Evolutionary conservation across 257 asterid genomes (phyloP).

Genomic region (Eustoma russellianum): DNA sequence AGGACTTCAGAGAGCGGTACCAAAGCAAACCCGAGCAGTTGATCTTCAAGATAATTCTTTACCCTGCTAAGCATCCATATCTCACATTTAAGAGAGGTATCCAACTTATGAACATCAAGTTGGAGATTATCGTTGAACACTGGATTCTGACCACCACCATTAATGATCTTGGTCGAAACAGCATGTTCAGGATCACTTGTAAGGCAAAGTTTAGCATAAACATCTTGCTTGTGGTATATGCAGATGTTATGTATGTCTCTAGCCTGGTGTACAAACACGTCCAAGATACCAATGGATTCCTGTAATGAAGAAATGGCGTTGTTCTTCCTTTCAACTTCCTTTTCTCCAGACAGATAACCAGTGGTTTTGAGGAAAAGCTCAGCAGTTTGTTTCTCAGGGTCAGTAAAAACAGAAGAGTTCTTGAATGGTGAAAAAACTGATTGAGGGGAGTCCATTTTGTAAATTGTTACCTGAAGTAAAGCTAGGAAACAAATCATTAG

Average conservation of each 20-base stretch:
- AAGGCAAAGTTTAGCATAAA: slow-evolving; percentile 76
- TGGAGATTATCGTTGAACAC: slow-evolving; percentile 63
- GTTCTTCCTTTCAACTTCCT: slow-evolving; percentile 28
- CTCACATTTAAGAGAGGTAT: slow-evolving; percentile 86
- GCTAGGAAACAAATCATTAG: neutral
- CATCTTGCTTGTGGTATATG: slow-evolving; percentile 94
- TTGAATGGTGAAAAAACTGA: slow-evolving; percentile 86
- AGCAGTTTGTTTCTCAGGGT: slow-evolving; percentile 50
- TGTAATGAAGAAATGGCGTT: slow-evolving; percentile 21
- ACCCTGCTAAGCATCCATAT: slow-evolving; percentile 98
- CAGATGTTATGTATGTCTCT: slow-evolving; percentile 92
- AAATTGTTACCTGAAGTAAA: slow-evolving; percentile 31
- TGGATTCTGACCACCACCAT: slow-evolving; percentile 92
- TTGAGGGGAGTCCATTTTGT: slow-evolving; percentile 78
- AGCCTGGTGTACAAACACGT: slow-evolving; percentile 82
- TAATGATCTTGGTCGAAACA: slow-evolving; percentile 67
- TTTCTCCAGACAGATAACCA: slow-evolving; percentile 20
- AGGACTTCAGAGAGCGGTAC: slow-evolving; percentile 79
- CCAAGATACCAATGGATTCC: slow-evolving; percentile 50
- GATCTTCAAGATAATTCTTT: slow-evolving; percentile 83
- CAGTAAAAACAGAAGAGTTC: slow-evolving; percentile 35
- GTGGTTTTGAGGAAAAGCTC: slow-evolving; percentile 24
- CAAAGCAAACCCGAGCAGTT: slow-evolving; percentile 82
- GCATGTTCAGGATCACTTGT: slow-evolving; percentile 79
- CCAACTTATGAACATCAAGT: slow-evolving; percentile 45